A percentile compares a stretch with the other conserved stretches of the same genome.
These are phyloP conservation scores for Tanozyma kutaoensis DNA, from an alignment of 805 yeast genomes.

Conservation along the genomic window DNA sequence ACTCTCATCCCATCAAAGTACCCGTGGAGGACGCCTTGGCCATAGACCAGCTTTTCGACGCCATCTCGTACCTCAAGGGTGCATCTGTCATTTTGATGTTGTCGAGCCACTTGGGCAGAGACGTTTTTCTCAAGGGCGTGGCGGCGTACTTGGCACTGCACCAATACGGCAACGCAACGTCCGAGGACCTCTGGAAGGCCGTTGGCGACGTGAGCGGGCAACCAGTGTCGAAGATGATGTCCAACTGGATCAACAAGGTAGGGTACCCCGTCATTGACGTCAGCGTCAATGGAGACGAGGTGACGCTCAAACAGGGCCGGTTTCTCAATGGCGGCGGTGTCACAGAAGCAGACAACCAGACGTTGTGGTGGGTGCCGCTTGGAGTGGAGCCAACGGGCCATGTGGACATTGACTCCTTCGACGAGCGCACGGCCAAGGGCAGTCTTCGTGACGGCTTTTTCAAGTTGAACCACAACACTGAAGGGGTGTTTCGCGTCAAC, in stretches of 20 bases:
- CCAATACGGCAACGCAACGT: conserved; percentile 57
- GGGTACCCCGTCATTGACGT: conserved; percentile 66
- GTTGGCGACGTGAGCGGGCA: conserved; percentile 49
- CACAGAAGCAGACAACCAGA: conserved; percentile 39
- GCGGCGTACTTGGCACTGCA: conserved; percentile 51
- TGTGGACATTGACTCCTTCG: not conserved
- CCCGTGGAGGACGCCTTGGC: conserved; percentile 69
- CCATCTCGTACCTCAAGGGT: conserved; percentile 72
- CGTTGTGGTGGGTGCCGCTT: conserved; percentile 49
- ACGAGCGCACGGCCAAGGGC: no score
- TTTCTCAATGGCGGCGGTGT: conserved; percentile 54
- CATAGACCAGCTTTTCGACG: conserved; percentile 72
- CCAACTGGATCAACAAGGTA: conserved; percentile 56
- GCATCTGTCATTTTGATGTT: conserved; percentile 70
- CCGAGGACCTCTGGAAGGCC: conserved; percentile 62
- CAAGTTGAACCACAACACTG: conserved; percentile 36
- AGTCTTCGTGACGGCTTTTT: conserved; percentile 9
- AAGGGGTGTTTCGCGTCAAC: conserved; percentile 41
- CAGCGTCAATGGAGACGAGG: conserved; percentile 11
- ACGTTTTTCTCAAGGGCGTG: conserved; percentile 59
- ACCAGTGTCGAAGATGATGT: conserved; percentile 48
- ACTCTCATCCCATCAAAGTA: conserved; percentile 74
- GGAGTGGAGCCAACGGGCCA: conserved; percentile 6
- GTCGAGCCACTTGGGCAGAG: conserved; percentile 56
- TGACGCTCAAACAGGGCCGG: conserved; percentile 38